A percentile compares a stretch with the other conserved stretches of the same genome.
These are phyloP conservation scores for Quillaja saponaria DNA, from an alignment of 306 rosid species.

Conservation along the genomic window DNA sequence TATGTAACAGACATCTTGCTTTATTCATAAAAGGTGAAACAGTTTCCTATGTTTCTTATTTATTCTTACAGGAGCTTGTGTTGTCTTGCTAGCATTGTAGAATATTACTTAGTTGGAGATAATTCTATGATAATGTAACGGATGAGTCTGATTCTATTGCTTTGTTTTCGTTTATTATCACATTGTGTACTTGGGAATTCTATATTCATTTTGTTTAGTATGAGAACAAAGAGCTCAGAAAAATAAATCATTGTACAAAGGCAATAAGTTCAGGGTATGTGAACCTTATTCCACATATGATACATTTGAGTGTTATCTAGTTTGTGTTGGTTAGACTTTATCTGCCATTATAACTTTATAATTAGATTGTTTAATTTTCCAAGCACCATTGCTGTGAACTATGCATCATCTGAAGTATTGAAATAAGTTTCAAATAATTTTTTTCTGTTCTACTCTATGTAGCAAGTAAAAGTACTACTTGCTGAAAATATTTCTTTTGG, in stretches of 20 bases:
- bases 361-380: conserved; percentile 15
- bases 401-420: neutral
- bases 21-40: too few relatives aligned
- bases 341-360: neutral
- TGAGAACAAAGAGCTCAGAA: conserved; percentile 71
- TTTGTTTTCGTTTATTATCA: neutral
- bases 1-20: too few relatives aligned
- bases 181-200: neutral
- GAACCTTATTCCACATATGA: conserved; percentile 2
- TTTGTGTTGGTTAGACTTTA: conserved; percentile 15
- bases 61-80: neutral
- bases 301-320: neutral
- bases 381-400: neutral
- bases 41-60: too few relatives aligned
- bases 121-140: too few relatives aligned
- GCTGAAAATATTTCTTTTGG: neutral
- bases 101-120: too few relatives aligned
- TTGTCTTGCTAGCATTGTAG: neutral
- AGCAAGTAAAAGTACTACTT: neutral
- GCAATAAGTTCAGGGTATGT: conserved; percentile 78
- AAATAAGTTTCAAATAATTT: neutral
- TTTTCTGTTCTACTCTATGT: too few relatives aligned
- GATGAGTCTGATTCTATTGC: neutral
- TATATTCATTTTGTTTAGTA: conserved; percentile 39
- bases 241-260: conserved; percentile 73